These are phyloP conservation scores for Gonapodya prolifera DNA, from an alignment of 192 early-diverging fungal genomes.

Conservation along the genomic window DNA sequence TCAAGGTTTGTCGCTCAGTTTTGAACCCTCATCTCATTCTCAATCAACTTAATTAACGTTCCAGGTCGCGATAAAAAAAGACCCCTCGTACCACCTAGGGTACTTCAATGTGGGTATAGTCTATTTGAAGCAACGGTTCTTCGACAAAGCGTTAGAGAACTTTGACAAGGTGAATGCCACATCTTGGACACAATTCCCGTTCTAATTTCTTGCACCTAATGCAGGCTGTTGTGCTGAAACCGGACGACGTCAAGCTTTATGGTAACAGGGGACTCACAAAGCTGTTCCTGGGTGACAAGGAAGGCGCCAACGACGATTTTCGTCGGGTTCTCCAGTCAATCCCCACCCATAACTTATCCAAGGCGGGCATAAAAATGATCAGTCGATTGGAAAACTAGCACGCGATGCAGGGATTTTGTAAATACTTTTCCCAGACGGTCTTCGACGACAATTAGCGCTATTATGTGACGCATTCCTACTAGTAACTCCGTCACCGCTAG, in stretches of 20 bases:
- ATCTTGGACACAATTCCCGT: background rate
- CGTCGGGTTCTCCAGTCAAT: background rate
- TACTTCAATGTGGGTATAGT: constrained; percentile 34
- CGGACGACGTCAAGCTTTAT: constrained; percentile 9
- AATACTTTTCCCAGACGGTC: too few species aligned
- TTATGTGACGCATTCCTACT: too few species aligned
- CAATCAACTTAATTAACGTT: background rate
- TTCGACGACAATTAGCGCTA: too few species aligned
- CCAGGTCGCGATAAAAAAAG: constrained; percentile 26
- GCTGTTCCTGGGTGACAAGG: background rate
- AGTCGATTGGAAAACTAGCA: too few species aligned
- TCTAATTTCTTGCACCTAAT: background rate
- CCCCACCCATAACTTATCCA: too few species aligned
- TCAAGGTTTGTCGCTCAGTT: constrained; percentile 20
- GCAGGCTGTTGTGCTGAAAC: constrained; percentile 21
- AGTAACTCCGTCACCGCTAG: too few species aligned
- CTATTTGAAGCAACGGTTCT: constrained; percentile 31
- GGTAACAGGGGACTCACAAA: background rate
- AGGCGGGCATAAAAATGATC: too few species aligned
- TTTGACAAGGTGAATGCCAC: constrained; percentile 18
- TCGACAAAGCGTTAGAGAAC: constrained; percentile 27
- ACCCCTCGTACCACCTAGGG: constrained; percentile 30
- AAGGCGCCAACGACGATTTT: background rate
- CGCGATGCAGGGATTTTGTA: background rate
- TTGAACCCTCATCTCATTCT: background rate